Base-by-base conservation (phyloP, 1,284 basidiomycete genomes). In the Singerocomus inundabilis region DNA sequence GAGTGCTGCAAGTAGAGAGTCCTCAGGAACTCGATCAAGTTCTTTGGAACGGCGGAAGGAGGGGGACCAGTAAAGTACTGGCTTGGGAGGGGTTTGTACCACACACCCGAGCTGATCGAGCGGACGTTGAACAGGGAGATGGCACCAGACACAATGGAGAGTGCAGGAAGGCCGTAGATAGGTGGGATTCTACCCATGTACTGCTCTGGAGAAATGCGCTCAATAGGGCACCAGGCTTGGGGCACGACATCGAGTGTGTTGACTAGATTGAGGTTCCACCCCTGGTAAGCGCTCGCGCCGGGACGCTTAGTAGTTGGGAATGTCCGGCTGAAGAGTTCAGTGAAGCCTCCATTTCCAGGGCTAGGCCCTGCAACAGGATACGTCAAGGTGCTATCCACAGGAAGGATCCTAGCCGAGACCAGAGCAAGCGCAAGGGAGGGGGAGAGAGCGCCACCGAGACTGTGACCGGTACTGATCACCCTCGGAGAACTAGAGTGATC, bases 241-340 rank as follows among this genome's bases (percentile, higher is more conserved):
- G 56, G 53, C 13, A 48, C 46, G 9, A 47, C 16, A 2, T 57
- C 53, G 12, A 44, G 35, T 5, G 15, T 18, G 38, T 57, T 57
- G 31, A 58, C 47, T n/a, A 58, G 37, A 34, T 56, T 56, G 25
- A 35, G 44, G 40, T 56, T 58, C 56, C 56, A 57, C 18, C 44
- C 49, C 18, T 54, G 26, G 36, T 56, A 56, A 21, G 34, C 30
- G 12, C 16, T 1, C 6, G 26, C 18, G 5, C 12, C 16, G 5
- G 7, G 28, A 8, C 40, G 9, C 40, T 34, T 36, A 25, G 31
- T 26, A 15, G 44, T 0, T 1, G 56, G 56, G n/a, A 56, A 42
- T 12, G 28, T 49, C 4, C 26, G 1, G 4, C 4, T 5, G 18
- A 58, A 58, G 28, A 43, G 37, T 4, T 58, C 21, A 3, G 18